These are phyloP conservation scores for Xylariaceae sp. DNA, from an alignment of 2,329 filamentous ascomycete species.

Conservation along the genomic window DNA sequence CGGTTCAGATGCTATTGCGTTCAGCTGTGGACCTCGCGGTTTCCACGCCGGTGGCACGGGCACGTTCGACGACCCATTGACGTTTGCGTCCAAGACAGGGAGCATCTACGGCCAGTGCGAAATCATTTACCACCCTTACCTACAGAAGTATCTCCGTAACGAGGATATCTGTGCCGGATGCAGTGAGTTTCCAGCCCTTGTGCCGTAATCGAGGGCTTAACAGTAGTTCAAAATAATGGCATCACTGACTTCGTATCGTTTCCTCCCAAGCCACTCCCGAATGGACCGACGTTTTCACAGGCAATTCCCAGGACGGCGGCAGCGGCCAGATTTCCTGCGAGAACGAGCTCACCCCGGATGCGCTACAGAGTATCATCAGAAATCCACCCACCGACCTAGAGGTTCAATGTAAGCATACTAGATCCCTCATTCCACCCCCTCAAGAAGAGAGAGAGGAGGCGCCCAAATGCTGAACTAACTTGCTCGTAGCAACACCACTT, in stretches of 20 bases:
- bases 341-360: slow-evolving; percentile 32
- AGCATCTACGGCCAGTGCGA: slow-evolving; percentile 42
- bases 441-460: neutral
- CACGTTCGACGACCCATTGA: slow-evolving; percentile 41
- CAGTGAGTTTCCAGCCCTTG: slow-evolving; percentile 18
- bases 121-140: slow-evolving; percentile 42
- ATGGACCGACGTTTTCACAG: slow-evolving; percentile 40
- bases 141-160: slow-evolving; percentile 41
- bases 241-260: slow-evolving; percentile 1
- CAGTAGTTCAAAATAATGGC: neutral
- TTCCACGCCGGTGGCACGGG: slow-evolving; percentile 39
- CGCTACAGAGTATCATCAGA: slow-evolving; percentile 30
- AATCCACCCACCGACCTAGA: slow-evolving; percentile 30
- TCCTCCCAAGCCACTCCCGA: slow-evolving; percentile 20
- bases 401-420: slow-evolving; percentile 33
- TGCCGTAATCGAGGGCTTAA: neutral
- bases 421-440: neutral
- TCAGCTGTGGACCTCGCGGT: slow-evolving; percentile 35
- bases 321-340: slow-evolving; percentile 36
- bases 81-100: slow-evolving; percentile 38
- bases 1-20: slow-evolving; percentile 34
- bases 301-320: slow-evolving; percentile 33
- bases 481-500: slow-evolving; percentile 23
- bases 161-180: slow-evolving; percentile 28
- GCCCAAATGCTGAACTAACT: slow-evolving; percentile 2